A percentile compares a stretch with the other conserved stretches of the same genome.
These are phyloP conservation scores for Coniochaeta sp. DNA, from an alignment of 2,329 filamentous ascomycete species.

Conservation along the genomic window DNA sequence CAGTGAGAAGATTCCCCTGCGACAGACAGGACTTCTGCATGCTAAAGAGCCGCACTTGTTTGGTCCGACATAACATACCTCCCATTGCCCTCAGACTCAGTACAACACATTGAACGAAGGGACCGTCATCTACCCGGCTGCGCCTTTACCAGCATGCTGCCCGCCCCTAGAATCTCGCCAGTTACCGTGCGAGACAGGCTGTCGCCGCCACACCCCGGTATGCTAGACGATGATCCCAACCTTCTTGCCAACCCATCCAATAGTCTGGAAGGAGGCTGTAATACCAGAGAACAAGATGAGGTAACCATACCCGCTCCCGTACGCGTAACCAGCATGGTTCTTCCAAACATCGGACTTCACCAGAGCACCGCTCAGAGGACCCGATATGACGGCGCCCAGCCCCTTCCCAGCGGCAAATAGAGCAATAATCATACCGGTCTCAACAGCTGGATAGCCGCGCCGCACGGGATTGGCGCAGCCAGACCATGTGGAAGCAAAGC, in stretches of 20 bases:
- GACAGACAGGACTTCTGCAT: too few species aligned
- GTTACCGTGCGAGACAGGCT: too few species aligned
- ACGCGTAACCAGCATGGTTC: slow-evolving; percentile 2
- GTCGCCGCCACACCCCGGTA: too few species aligned
- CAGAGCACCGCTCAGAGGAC: slow-evolving; percentile 10
- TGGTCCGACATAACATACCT: too few species aligned
- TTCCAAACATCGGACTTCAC: slow-evolving; percentile 4
- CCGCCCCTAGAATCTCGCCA: too few species aligned
- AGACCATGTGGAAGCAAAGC: slow-evolving; percentile 39
- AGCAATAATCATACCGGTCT: slow-evolving; percentile 43
- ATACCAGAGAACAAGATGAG: slow-evolving; percentile 5
- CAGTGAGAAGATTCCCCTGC: too few species aligned
- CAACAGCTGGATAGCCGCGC: slow-evolving; percentile 38
- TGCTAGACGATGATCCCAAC: not conserved
- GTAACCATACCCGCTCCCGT: slow-evolving; percentile 4
- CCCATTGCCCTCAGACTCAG: too few species aligned
- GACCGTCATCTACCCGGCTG: too few species aligned
- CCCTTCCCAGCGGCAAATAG: slow-evolving; percentile 43
- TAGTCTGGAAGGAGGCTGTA: slow-evolving; percentile 2
- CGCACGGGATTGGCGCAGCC: slow-evolving; percentile 42
- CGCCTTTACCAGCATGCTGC: too few species aligned
- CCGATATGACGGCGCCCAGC: slow-evolving; percentile 20
- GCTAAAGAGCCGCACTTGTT: too few species aligned
- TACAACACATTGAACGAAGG: too few species aligned
- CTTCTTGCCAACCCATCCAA: slow-evolving; percentile 5